These are phyloP conservation scores for Ceratobasidium sp. DNA, from an alignment of 1,284 basidiomycete species.

Conservation along the genomic window DNA sequence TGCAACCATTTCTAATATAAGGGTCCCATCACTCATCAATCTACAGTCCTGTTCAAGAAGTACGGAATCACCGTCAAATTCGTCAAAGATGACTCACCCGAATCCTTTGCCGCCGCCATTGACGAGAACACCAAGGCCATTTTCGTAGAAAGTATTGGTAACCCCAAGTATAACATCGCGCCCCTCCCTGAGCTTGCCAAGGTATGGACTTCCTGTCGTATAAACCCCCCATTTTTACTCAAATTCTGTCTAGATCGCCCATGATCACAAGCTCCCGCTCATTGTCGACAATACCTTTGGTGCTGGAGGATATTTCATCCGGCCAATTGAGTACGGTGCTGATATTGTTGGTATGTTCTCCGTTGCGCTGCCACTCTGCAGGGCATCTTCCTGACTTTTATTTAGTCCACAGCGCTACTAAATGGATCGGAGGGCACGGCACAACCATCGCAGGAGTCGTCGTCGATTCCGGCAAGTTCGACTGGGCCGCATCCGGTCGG, in stretches of 20 bases:
- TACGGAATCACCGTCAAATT: constrained; percentile 84
- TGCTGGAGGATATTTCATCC: constrained; percentile 79
- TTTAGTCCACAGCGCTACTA: constrained; percentile 83
- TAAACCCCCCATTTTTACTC: background rate
- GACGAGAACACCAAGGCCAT: constrained; percentile 71
- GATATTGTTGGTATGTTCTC: constrained; percentile 73
- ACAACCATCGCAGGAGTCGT: constrained; percentile 89
- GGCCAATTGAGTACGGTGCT: constrained; percentile 82
- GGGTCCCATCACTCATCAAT: background rate
- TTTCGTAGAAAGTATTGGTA: constrained; percentile 82
- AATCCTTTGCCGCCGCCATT: constrained; percentile 76
- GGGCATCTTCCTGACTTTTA: background rate
- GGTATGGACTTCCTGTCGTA: constrained; percentile 53
- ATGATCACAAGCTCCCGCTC: constrained; percentile 78
- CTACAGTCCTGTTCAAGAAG: constrained; percentile 76
- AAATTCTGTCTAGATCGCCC: constrained; percentile 60
- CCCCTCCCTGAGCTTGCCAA: constrained; percentile 80
- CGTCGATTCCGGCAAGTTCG: constrained; percentile 85
- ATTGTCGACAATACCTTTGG: constrained; percentile 94
- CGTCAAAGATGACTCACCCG: constrained; percentile 70
- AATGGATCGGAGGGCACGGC: constrained; percentile 77
- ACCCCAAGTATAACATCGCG: constrained; percentile 82
- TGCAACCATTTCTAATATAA: constrained; percentile 43
- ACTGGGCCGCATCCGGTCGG: constrained; percentile 80
- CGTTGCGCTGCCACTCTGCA: background rate